These are phyloP conservation scores for Tetrapyrgos nigripes DNA, from an alignment of 1,284 basidiomycete species.

Conservation along the genomic window DNA sequence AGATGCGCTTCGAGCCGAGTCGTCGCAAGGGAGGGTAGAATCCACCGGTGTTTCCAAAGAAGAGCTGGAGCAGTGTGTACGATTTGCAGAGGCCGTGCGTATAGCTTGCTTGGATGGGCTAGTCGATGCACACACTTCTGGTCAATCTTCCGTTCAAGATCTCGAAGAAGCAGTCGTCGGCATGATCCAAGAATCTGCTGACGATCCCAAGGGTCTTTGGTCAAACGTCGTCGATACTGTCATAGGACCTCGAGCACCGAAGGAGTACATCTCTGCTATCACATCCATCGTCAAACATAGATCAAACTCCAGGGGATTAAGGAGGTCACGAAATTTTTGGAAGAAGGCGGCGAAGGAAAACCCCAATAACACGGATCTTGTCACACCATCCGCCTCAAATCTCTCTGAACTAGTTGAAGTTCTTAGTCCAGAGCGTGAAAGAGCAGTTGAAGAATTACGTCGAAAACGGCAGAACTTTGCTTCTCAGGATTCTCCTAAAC, in stretches of 20 bases:
- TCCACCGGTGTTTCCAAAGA: not conserved
- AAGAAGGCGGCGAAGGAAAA: constrained; percentile 42
- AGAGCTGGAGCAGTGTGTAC: constrained; percentile 8
- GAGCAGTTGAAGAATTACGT: constrained; percentile 11
- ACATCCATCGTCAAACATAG: constrained; percentile 42
- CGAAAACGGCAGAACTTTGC: constrained; percentile 5
- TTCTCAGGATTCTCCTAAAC: not conserved
- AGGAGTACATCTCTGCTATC: constrained; percentile 48
- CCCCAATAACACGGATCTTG: constrained; percentile 27
- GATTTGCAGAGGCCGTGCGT: constrained; percentile 3
- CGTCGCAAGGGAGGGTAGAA: constrained; percentile 3
- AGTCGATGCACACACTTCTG: not conserved
- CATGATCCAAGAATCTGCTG: constrained; percentile 39
- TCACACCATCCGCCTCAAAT: constrained; percentile 47
- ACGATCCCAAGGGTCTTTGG: constrained; percentile 35
- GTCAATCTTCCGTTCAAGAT: constrained; percentile 2
- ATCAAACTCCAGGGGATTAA: constrained; percentile 39
- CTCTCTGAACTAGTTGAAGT: constrained; percentile 39
- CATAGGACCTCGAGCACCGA: constrained; percentile 37
- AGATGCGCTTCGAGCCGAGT: constrained; percentile 7
- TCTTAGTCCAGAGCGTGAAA: constrained; percentile 18
- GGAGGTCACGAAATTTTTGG: constrained; percentile 46
- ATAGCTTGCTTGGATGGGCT: not conserved
- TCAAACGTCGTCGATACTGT: constrained; percentile 37
- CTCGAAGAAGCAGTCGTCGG: constrained; percentile 43